Conservation (phyloP, 2,329 filamentous ascomycete species). For the Tolypocladium tundrense region DNA sequence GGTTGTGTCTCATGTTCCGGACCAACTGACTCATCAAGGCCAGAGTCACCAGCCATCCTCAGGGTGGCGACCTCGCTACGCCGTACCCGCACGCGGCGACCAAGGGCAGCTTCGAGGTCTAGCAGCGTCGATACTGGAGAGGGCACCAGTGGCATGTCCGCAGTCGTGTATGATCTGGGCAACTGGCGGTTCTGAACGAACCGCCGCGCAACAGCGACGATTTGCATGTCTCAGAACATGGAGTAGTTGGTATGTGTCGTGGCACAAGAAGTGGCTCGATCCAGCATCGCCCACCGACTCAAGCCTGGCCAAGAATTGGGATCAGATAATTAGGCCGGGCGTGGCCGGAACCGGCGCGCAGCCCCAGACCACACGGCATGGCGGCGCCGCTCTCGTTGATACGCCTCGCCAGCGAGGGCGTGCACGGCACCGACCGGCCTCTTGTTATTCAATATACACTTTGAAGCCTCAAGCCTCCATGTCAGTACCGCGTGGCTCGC, state of each 20-base stretch:
- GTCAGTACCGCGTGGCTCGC: not conserved
- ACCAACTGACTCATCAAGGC: not conserved
- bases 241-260: not conserved
- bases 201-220: not conserved
- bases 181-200: not conserved
- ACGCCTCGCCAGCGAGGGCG: not conserved
- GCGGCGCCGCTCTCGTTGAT: not conserved
- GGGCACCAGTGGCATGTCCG: not conserved
- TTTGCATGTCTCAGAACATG: not conserved
- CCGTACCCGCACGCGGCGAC: no score
- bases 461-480: not conserved
- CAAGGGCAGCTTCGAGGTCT: not conserved
- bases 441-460: not conserved
- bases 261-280: not conserved
- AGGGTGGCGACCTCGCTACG: not conserved
- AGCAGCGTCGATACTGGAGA: not conserved
- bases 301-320: not conserved
- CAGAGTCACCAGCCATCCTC: not conserved
- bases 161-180: not conserved
- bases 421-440: not conserved
- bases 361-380: not conserved
- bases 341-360: not conserved
- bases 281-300: not conserved
- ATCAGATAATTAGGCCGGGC: not conserved
- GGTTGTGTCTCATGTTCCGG: not conserved